Percentiles rank a stretch among this genome's conserved stretches.
phyloP scores from a whole-genome alignment of 2,329 filamentous ascomycete genomes.

The Ophiostoma fasciatum region DNA sequence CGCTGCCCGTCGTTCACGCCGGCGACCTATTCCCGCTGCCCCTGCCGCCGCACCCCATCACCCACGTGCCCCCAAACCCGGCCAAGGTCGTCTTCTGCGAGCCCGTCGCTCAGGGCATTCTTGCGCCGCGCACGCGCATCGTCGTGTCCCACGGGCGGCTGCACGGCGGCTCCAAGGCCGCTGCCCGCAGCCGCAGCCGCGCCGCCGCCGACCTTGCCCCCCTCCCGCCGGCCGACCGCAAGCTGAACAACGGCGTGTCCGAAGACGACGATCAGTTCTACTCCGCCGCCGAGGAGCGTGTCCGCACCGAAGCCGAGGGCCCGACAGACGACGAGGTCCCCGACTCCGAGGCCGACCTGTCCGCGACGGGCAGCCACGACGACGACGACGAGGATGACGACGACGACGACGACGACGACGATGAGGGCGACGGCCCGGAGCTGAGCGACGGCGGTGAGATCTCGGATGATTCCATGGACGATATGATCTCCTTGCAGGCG shows the following conservation, averaged over 20 bases:
- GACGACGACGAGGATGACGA: constrained; percentile 59
- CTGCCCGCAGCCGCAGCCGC: background rate
- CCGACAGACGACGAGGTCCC: constrained; percentile 25
- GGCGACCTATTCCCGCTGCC: constrained; percentile 69
- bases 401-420: constrained; percentile 70
- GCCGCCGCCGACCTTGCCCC: constrained; percentile 24
- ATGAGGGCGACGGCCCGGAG: too few species aligned
- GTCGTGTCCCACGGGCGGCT: constrained; percentile 55
- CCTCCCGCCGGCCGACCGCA: constrained; percentile 32
- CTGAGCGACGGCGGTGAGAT: constrained; percentile 51
- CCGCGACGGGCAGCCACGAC: constrained; percentile 53
- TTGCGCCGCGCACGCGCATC: constrained; percentile 67
- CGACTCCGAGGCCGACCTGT: constrained; percentile 38
- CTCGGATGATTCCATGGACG: constrained; percentile 83
- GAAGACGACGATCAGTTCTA: constrained; percentile 61
- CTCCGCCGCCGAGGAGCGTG: constrained; percentile 73
- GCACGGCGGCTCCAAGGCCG: constrained; percentile 35
- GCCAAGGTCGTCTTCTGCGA: constrained; percentile 88
- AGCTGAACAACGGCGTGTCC: constrained; percentile 44
- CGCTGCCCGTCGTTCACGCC: constrained; percentile 62
- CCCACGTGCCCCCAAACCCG: constrained; percentile 68
- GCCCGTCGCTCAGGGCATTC: constrained; percentile 74
- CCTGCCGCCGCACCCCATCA: constrained; percentile 71
- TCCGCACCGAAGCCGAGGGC: constrained; percentile 43
- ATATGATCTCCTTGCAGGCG: constrained; percentile 78